These are phyloP conservation scores for Pseudogymnoascus sp. DNA, from an alignment of 2,329 filamentous ascomycete genomes.

Conservation along the genomic window DNA sequence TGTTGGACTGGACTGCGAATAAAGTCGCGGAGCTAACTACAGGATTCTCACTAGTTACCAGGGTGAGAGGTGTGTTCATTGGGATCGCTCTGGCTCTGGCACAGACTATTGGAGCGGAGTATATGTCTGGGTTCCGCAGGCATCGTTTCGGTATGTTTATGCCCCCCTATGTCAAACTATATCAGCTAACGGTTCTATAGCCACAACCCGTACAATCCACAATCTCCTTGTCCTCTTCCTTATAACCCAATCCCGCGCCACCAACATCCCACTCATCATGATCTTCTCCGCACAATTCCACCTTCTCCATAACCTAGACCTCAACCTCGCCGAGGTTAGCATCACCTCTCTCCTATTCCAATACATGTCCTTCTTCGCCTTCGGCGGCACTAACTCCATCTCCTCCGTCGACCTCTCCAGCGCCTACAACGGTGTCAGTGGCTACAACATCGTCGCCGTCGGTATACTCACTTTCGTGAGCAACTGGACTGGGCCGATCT, in stretches of 20 bases:
- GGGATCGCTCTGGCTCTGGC: conserved; percentile 33
- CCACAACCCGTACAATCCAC: conserved; percentile 45
- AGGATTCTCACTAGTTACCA: conserved; percentile 22
- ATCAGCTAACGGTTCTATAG: conserved; percentile 16
- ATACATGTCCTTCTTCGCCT: conserved; percentile 78
- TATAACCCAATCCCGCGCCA: conserved; percentile 76
- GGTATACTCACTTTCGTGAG: conserved; percentile 76
- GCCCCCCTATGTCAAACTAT: not conserved
- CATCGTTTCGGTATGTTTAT: conserved; percentile 10
- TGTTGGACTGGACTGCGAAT: conserved; percentile 45
- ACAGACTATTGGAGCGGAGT: conserved; percentile 38
- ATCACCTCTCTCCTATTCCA: conserved; percentile 70
- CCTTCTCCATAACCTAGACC: conserved; percentile 41
- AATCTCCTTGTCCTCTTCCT: conserved; percentile 70
- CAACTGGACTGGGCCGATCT: conserved; percentile 89
- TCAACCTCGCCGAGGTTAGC: conserved; percentile 53
- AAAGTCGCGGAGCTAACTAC: conserved; percentile 18
- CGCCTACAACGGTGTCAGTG: conserved; percentile 84
- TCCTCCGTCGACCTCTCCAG: conserved; percentile 91
- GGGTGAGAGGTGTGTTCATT: conserved; percentile 42
- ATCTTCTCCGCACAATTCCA: conserved; percentile 60
- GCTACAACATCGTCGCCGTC: conserved; percentile 74
- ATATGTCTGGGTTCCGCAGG: conserved; percentile 25
- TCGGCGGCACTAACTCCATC: conserved; percentile 88
- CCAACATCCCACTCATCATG: conserved; percentile 80